A percentile compares a stretch with the other conserved stretches of the same genome.
phyloP scores from a whole-genome alignment of 345 rosid species.

The Sonneratia caseolaris region DNA sequence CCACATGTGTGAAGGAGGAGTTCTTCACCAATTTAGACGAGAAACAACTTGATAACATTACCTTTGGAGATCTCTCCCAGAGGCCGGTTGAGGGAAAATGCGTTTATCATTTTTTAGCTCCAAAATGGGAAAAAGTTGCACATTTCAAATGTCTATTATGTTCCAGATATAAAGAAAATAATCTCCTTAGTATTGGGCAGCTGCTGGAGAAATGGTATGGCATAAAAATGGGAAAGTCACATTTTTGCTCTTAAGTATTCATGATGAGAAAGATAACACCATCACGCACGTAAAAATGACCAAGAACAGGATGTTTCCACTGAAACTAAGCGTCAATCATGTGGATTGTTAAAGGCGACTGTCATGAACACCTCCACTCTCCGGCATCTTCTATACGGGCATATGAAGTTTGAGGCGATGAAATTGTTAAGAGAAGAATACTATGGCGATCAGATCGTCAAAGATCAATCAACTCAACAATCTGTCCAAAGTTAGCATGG shows the following conservation, averaged over 20 bases:
- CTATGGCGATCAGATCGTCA: no score
- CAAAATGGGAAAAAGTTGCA: background rate
- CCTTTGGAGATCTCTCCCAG: slow-evolving; percentile 6
- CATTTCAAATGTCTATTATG: slow-evolving; percentile 8
- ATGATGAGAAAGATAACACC: background rate
- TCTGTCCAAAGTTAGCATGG: no score
- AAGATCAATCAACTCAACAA: no score
- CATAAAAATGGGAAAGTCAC: background rate
- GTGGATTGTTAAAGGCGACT: background rate
- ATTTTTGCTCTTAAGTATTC: background rate
- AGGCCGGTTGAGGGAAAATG: slow-evolving; percentile 3
- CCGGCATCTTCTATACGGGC: background rate
- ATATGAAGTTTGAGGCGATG: slow-evolving; percentile 1
- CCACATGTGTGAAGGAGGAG: background rate
- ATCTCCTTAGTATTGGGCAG: background rate
- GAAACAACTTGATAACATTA: background rate
- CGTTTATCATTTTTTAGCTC: background rate
- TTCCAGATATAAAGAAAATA: background rate
- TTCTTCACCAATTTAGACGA: slow-evolving; percentile 8
- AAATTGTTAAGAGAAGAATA: background rate
- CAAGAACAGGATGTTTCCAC: background rate
- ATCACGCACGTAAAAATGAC: background rate
- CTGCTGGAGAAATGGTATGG: background rate
- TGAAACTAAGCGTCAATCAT: background rate
- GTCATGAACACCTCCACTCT: background rate